phyloP scores from a whole-genome alignment of 768 basidiomycete genomes.

The Lactarius evosmus region DNA sequence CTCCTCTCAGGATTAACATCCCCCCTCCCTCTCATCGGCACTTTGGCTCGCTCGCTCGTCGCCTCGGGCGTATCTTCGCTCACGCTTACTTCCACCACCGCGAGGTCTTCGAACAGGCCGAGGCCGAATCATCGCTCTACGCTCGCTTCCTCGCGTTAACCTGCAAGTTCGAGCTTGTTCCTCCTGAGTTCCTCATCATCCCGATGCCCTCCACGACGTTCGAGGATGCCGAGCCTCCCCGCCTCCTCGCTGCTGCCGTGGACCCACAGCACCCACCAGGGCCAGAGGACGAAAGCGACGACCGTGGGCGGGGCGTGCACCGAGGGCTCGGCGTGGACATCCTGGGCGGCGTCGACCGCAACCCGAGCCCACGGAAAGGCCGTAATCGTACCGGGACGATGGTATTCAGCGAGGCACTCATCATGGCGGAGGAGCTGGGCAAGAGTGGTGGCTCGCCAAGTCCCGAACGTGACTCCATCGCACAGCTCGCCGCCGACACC shows the following conservation, averaged over 20 bases:
- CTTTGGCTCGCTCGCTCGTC: constrained; percentile 84
- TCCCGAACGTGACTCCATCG: constrained; percentile 14
- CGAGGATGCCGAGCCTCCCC: constrained; percentile 32
- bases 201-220: constrained; percentile 43
- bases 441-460: constrained; percentile 27
- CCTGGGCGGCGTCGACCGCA: constrained; percentile 22
- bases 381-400: constrained; percentile 70
- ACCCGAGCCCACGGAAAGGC: constrained; percentile 35
- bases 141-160: constrained; percentile 86
- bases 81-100: constrained; percentile 96
- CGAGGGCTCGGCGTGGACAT: constrained; percentile 21
- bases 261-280: constrained; percentile 16
- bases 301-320: constrained; percentile 25
- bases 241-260: constrained; percentile 25
- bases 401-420: constrained; percentile 53
- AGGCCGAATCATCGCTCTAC: constrained; percentile 87
- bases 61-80: constrained; percentile 91
- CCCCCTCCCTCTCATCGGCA: constrained; percentile 79
- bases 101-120: constrained; percentile 85
- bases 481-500: neutral
- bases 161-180: constrained; percentile 76
- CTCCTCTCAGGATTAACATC: constrained; percentile 65
- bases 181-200: constrained; percentile 79
- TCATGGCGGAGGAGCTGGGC: constrained; percentile 41
- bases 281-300: constrained; percentile 22